Base-by-base conservation (phyloP, 2,329 filamentous ascomycete species). In the Stenocarpella maydis region DNA sequence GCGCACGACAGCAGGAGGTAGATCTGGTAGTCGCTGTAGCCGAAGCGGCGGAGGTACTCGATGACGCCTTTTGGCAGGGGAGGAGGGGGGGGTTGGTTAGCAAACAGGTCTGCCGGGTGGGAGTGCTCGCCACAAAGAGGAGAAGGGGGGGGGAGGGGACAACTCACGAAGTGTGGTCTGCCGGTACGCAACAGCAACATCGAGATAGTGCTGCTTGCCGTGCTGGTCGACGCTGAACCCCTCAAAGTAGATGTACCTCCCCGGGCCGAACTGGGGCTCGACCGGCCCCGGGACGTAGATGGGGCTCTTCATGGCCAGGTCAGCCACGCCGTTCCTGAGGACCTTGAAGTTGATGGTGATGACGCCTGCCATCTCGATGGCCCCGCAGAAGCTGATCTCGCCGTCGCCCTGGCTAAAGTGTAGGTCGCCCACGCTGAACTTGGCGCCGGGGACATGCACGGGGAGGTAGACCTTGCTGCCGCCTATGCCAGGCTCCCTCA, bases 291-390 rank as follows among this genome's bases (percentile, higher is more conserved):
- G 93, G 41, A 93, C 86, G 82, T 95, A 97, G 65, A 97, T 92
- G 0, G 94, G 94, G 8, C 88, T 91, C 79, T 94, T 95, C 81
- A 97, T 90, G 0, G 86, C 91, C 65, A 97, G 81, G 41, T 93
- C 87, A 53, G 84, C 85, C 76, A 97, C 86, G 24, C 94, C 95
- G 73, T 89, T 86, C 79, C 96, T 97, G 84, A 97, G 90, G 19
- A 97, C 92, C 61, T 88, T 90, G 83, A 97, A 95, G 76, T 96
- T 97, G 80, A 97, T 88, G 3, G 94, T 97, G 74, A 97, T 97
- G 52, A 93, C 84, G 5, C 94, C 94, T 0, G 94, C 93, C 92
- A 98, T 98, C 79, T 98, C 95, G 75, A 97, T 98, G 7, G 94
- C 95, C 24, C 92, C 92, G 73, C 92, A 94, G 77, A 94, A 98